phyloP scores from a whole-genome alignment of 2,329 filamentous ascomycete genomes.

The Kalmusia sp. region DNA sequence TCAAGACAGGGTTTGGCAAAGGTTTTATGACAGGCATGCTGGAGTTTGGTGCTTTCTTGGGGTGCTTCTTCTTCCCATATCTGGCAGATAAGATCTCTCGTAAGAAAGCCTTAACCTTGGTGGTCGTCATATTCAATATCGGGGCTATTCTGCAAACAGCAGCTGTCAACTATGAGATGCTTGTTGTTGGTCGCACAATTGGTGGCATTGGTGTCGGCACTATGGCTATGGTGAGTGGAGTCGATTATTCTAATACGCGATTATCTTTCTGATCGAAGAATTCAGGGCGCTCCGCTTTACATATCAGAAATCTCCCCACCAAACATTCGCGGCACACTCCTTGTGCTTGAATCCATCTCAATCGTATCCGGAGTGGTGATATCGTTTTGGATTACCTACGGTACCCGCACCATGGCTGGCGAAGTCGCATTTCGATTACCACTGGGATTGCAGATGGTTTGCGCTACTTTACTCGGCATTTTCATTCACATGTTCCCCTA shows the following conservation, averaged over 20 bases:
- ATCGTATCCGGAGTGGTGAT: slow-evolving; percentile 11
- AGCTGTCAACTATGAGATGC: slow-evolving; percentile 55
- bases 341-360: slow-evolving; percentile 6
- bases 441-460: slow-evolving; percentile 72
- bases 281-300: slow-evolving; percentile 28
- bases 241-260: not conserved
- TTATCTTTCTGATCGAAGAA: not conserved
- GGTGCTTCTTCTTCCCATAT: slow-evolving; percentile 39
- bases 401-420: slow-evolving; percentile 58
- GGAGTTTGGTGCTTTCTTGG: slow-evolving; percentile 52
- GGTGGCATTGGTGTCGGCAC: slow-evolving; percentile 56
- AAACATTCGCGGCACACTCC: slow-evolving; percentile 10
- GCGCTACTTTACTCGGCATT: slow-evolving; percentile 69
- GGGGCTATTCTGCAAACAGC: slow-evolving; percentile 57
- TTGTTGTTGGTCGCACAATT: slow-evolving; percentile 54
- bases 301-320: slow-evolving; percentile 9
- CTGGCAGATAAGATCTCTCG: slow-evolving; percentile 58
- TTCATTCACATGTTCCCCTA: slow-evolving; percentile 84
- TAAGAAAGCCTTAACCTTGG: slow-evolving; percentile 56
- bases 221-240: slow-evolving; percentile 4
- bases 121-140: slow-evolving; percentile 55
- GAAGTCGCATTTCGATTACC: slow-evolving; percentile 78
- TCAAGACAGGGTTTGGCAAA: too few relatives aligned
- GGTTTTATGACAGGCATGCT: too few relatives aligned
- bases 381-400: slow-evolving; percentile 8